A percentile compares a stretch with the other conserved stretches of the same genome.
phyloP scores from a whole-genome alignment of 2,329 filamentous ascomycete species.

The Plectosphaerella plurivora region DNA sequence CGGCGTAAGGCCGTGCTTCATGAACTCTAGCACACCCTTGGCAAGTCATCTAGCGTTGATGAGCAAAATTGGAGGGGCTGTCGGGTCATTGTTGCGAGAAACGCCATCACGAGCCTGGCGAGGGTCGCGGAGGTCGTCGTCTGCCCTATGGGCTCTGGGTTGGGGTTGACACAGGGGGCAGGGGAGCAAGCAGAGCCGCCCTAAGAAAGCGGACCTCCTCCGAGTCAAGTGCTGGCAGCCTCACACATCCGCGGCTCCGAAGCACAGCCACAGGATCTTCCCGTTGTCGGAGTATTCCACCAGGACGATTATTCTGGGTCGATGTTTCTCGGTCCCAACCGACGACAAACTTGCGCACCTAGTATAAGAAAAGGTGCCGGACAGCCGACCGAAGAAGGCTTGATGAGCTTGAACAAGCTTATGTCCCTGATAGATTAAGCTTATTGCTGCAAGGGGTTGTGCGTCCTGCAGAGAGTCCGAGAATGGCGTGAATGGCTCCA shows the following conservation, averaged over 20 bases:
- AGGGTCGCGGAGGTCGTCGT: background rate
- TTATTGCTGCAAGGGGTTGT: background rate
- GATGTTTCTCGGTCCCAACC: background rate
- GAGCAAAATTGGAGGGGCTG: background rate
- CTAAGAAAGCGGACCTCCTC: background rate
- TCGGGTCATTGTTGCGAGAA: background rate
- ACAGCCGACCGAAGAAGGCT: background rate
- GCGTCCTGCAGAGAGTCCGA: background rate
- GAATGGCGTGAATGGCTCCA: background rate
- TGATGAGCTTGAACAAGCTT: background rate
- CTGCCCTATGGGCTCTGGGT: background rate
- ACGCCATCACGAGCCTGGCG: background rate
- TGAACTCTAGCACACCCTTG: background rate
- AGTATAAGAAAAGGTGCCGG: background rate
- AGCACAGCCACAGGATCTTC: background rate
- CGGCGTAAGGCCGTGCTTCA: background rate
- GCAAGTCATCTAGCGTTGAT: background rate
- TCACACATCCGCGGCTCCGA: background rate
- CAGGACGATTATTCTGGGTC: background rate
- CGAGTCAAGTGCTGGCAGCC: background rate
- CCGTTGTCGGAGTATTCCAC: background rate
- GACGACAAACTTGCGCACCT: background rate
- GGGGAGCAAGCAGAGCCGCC: background rate
- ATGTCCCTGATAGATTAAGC: background rate
- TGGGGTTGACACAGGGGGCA: background rate